Evolutionary conservation across 2,329 filamentous ascomycete genomes (phyloP).

Genomic region (Ophiostoma novo-ulmi): DNA sequence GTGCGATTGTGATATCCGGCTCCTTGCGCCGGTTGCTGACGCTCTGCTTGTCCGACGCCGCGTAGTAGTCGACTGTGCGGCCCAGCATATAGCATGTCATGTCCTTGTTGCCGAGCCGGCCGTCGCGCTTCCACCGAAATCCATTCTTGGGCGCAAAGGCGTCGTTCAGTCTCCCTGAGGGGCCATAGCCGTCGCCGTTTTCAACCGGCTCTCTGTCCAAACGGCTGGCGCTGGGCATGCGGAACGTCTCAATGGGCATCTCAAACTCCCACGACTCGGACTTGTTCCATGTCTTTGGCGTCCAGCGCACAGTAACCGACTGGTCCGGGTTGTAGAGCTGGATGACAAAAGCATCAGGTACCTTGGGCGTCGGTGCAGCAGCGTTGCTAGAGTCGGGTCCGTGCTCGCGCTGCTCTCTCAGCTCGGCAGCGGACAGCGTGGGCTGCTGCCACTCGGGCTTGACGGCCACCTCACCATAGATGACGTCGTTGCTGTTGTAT

Average conservation of each 20-base stretch:
- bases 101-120: slow-evolving; percentile 71
- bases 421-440: slow-evolving; percentile 72
- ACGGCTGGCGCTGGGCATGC: slow-evolving; percentile 68
- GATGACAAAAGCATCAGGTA: slow-evolving; percentile 74
- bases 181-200: slow-evolving; percentile 33
- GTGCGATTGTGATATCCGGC: slow-evolving; percentile 89
- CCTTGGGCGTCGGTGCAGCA: slow-evolving; percentile 62
- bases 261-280: slow-evolving; percentile 86
- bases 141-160: slow-evolving; percentile 63
- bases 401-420: slow-evolving; percentile 50
- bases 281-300: slow-evolving; percentile 72
- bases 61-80: slow-evolving; percentile 8
- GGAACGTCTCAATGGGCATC: slow-evolving; percentile 80
- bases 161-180: neutral
- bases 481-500: slow-evolving; percentile 63
- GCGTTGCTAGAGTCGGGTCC: slow-evolving; percentile 40
- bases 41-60: slow-evolving; percentile 43
- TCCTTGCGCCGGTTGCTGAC: slow-evolving; percentile 76
- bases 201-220: slow-evolving; percentile 52
- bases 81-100: slow-evolving; percentile 85
- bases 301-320: slow-evolving; percentile 63
- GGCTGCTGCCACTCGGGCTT: slow-evolving; percentile 82
- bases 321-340: slow-evolving; percentile 94
- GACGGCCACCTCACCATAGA: slow-evolving; percentile 82
- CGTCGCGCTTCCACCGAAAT: slow-evolving; percentile 87